Conservation (phyloP, 768 basidiomycete species). For the Scleroderma bovista region DNA sequence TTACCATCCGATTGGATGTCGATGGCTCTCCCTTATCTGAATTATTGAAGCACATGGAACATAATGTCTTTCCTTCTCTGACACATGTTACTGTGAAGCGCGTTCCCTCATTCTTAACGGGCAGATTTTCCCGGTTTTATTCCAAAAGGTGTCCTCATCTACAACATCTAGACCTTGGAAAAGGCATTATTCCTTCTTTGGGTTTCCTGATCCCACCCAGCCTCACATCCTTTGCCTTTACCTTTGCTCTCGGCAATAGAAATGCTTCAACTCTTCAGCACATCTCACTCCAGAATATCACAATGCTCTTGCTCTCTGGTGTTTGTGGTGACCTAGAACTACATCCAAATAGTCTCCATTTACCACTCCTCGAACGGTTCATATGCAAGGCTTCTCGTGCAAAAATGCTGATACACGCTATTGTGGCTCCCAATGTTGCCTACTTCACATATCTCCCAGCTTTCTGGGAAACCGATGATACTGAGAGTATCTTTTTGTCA, state of each 20-base stretch:
- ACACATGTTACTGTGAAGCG: not conserved
- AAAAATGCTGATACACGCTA: no score
- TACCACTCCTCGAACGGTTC: not conserved
- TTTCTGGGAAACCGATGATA: no score
- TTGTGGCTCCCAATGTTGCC: no score
- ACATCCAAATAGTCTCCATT: not conserved
- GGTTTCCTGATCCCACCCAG: not conserved
- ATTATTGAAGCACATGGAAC: no score
- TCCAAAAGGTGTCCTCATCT: not conserved
- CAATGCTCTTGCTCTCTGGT: not conserved
- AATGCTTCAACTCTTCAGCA: not conserved
- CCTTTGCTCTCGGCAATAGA: no score
- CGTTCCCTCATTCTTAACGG: not conserved
- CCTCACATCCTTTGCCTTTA: not conserved
- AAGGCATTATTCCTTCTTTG: not conserved
- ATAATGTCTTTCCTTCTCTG: no score
- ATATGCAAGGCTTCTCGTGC: not conserved
- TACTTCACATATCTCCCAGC: no score
- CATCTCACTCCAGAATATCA: not conserved
- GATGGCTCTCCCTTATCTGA: no score
- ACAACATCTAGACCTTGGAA: not conserved
- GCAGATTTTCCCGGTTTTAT: not conserved
- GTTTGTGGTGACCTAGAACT: not conserved
- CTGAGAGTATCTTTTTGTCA: no score
- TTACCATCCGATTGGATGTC: no score